Evolutionary conservation across 257 asterid genomes (phyloP).

Genomic region (Solanum acaule): DNA sequence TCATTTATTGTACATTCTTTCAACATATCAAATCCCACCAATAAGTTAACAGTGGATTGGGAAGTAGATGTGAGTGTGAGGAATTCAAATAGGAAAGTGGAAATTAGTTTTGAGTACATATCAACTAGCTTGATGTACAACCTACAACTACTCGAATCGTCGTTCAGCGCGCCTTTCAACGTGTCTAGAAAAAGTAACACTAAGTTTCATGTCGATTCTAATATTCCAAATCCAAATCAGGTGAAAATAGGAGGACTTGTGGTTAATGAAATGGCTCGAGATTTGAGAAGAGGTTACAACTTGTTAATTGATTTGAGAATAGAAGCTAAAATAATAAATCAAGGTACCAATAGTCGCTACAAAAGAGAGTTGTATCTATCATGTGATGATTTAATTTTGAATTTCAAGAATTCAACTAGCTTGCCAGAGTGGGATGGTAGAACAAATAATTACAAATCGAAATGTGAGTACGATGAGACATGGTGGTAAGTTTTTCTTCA

Average conservation of each 20-base stretch:
- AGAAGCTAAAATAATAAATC: neutral
- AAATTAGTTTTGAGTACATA: neutral
- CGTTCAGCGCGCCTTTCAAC: neutral
- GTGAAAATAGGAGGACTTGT: neutral
- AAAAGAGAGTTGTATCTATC: neutral
- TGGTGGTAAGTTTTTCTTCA: neutral
- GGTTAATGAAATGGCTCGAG: slow-evolving; percentile 9
- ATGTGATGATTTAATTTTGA: neutral
- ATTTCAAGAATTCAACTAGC: neutral
- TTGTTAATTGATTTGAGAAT: slow-evolving; percentile 2
- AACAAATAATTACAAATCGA: neutral
- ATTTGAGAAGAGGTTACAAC: neutral
- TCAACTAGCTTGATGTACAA: slow-evolving; percentile 5
- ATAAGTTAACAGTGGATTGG: slow-evolving; percentile 2
- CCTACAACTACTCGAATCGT: neutral
- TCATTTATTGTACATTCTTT: slow-evolving; percentile 11
- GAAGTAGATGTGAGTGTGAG: neutral
- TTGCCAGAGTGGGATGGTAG: neutral
- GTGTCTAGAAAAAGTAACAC: neutral
- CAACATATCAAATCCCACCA: neutral
- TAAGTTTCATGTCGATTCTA: neutral
- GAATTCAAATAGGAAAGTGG: slow-evolving; percentile 4
- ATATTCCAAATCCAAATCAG: neutral
- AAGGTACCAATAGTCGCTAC: fast-evolving
- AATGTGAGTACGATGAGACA: neutral